phyloP scores from a whole-genome alignment of 2,329 filamentous ascomycete species.

The Ceratocystis cubensis region DNA sequence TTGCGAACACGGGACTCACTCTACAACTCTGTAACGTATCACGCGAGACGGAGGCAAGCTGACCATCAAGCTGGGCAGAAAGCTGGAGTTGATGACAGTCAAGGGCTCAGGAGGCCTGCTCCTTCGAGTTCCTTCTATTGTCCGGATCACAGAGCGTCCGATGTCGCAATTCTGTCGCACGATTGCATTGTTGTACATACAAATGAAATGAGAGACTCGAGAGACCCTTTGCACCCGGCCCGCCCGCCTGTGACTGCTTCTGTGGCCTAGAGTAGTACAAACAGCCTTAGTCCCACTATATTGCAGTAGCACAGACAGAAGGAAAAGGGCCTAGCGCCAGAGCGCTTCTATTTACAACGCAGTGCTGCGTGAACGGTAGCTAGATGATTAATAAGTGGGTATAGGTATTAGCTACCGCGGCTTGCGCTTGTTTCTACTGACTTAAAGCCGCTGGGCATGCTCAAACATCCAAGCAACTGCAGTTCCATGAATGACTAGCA shows the following conservation, averaged over 20 bases:
- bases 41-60: neutral
- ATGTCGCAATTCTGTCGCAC: no score
- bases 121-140: neutral
- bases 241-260: neutral
- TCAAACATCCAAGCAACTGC: neutral
- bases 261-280: neutral
- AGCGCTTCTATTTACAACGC: neutral
- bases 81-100: no score
- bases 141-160: neutral
- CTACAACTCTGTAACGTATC: neutral
- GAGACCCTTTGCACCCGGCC: neutral
- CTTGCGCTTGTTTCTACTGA: no score
- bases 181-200: neutral
- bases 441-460: no score
- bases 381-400: no score
- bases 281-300: neutral
- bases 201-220: neutral
- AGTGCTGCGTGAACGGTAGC: neutral
- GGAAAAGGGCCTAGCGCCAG: neutral
- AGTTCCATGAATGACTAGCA: conserved; percentile 23
- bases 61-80: neutral
- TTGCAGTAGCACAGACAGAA: neutral
- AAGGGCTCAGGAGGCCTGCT: no score
- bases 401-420: no score
- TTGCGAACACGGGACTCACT: neutral